These are phyloP conservation scores for Pseudocercospora fuligena DNA, from an alignment of 2,329 filamentous ascomycete genomes.

Conservation along the genomic window DNA sequence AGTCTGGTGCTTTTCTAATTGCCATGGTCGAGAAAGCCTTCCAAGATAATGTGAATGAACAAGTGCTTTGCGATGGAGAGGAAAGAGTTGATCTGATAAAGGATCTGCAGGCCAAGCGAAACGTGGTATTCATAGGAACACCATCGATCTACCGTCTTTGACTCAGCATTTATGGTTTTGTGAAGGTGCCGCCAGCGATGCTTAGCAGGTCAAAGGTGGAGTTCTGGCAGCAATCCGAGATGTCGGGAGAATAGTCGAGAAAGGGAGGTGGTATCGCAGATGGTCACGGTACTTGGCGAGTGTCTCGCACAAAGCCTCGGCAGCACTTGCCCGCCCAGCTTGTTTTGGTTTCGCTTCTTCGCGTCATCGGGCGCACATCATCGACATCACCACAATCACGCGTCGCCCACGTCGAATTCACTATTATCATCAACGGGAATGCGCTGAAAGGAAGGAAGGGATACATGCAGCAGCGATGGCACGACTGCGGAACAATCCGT, in stretches of 20 bases:
- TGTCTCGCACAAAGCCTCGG: neutral
- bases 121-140: conserved; percentile 7
- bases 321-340: neutral
- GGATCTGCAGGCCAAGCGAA: neutral
- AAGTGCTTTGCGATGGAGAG: neutral
- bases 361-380: conserved; percentile 19
- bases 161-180: neutral
- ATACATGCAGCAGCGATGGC: conserved; percentile 29
- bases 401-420: neutral
- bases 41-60: neutral
- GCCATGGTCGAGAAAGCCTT: conserved; percentile 29
- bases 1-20: conserved; percentile 34
- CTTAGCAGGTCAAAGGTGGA: neutral
- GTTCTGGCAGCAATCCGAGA: neutral
- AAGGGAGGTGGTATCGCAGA: neutral
- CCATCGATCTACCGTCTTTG: neutral
- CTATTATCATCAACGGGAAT: conserved; percentile 3
- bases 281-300: conserved; percentile 2
- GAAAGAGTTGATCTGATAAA: neutral
- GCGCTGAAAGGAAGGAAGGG: conserved; percentile 12
- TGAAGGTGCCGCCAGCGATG: neutral
- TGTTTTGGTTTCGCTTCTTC: conserved; percentile 16
- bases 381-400: conserved; percentile 12
- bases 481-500: conserved; percentile 35
- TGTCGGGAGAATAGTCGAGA: neutral